These are phyloP conservation scores for Phlebiopsis flavidoalba DNA, from an alignment of 768 basidiomycete species.

Conservation along the genomic window DNA sequence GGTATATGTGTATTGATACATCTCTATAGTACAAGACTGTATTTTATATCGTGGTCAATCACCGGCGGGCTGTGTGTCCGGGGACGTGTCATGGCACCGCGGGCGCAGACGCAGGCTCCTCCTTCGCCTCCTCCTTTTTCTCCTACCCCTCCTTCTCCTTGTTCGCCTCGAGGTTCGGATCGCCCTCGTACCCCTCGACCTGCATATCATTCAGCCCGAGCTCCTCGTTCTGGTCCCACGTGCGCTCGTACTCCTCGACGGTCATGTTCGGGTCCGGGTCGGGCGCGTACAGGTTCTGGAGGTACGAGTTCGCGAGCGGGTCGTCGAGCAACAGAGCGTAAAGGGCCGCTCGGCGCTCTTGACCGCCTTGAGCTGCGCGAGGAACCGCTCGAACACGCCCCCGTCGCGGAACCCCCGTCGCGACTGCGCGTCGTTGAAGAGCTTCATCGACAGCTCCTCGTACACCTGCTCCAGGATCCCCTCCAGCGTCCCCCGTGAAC, in stretches of 20 bases:
- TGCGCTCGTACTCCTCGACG: slow-evolving; percentile 77
- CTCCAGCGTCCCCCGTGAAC: slow-evolving; percentile 96
- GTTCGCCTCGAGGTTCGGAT: slow-evolving; percentile 9
- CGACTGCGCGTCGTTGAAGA: slow-evolving; percentile 62
- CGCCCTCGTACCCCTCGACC: slow-evolving; percentile 63
- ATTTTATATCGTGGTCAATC: neutral
- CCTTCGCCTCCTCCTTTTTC: neutral
- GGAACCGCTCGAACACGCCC: slow-evolving; percentile 68
- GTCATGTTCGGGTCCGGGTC: slow-evolving; percentile 94
- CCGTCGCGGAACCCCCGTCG: no score
- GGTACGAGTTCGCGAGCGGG: slow-evolving; percentile 90
- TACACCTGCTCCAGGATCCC: slow-evolving; percentile 92
- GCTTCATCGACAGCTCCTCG: slow-evolving; percentile 89
- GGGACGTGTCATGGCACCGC: neutral
- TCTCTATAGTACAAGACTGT: slow-evolving; percentile 1
- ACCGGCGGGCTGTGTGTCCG: neutral
- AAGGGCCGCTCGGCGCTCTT: slow-evolving; percentile 77
- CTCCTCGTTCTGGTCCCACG: slow-evolving; percentile 90
- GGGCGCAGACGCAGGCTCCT: neutral
- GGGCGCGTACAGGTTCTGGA: slow-evolving; percentile 96
- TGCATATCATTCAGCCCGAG: slow-evolving; percentile 89
- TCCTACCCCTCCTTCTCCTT: neutral
- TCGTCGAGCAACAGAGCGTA: slow-evolving; percentile 93
- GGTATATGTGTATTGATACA: slow-evolving; percentile 3
- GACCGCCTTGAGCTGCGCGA: slow-evolving; percentile 70